Evolutionary conservation across 2,329 filamentous ascomycete genomes (phyloP), one percentile per base, ranked within the genome.

Genomic region (Triangularia setosa): DNA sequence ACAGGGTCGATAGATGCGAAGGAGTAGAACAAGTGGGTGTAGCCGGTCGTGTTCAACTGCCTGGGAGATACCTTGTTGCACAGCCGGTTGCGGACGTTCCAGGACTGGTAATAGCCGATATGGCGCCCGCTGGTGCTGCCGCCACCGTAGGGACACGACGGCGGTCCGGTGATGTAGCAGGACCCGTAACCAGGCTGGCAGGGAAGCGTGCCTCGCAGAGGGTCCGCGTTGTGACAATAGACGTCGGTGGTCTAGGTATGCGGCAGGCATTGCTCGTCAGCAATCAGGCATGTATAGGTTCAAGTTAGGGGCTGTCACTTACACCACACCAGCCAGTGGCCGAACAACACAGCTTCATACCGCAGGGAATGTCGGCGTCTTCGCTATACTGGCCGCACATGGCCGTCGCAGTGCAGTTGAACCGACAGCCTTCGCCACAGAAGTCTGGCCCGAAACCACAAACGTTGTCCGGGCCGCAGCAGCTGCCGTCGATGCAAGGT

Each of bases 31-130:
- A 79, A 65, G 65, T 78, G 76, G 1, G 75, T 77, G 14, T 75
- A 67, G 0, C 71, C 72, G 1, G 60, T 66, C 0, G 70, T 74
- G 14, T 74, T 71, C 60, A 80, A 75, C 16, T 78, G 69, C 0
- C 56, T 44, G 0, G 77, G 75, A 5, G 55, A 62, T 6, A 78
- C 68, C 1, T 59, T 62, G 44, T 79, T 70, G 67, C 78, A 80
- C 8, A 40, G 2, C 12, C 70, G 67, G 7, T 67, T 60, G 23
- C 66, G 63, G 21, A 62, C 58, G 61, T 75, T 74, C 14, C 65
- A 71, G 6, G 68, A 66, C 64, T 76, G 74, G 62, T 77, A 80
- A 66, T 79, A 79, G 1, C 72, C 76, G 21, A 79, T 70, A 4
- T 63, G 72, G 0, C 78, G 71, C 11, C 73, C 72, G 8, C 68